Conservation (phyloP, 768 basidiomycete genomes). For the Daedaleopsis nitida region DNA sequence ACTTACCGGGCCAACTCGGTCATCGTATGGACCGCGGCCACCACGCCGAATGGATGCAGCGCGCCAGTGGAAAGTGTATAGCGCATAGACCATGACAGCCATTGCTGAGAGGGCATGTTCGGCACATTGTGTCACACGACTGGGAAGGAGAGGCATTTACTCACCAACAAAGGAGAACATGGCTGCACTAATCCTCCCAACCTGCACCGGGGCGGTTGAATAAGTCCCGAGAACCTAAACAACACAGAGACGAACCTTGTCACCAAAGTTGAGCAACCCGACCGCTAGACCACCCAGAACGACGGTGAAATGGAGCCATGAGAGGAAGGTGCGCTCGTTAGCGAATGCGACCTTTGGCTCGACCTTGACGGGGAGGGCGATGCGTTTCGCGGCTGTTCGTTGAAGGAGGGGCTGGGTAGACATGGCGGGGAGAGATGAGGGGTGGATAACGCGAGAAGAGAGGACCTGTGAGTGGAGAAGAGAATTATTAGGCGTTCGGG, state of each 20-base stretch:
- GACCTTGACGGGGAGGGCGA: constrained; percentile 92
- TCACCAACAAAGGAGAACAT: constrained; percentile 94
- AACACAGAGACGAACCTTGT: constrained; percentile 59
- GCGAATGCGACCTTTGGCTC: constrained; percentile 96
- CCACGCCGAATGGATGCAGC: constrained; percentile 90
- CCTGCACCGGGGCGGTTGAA: constrained; percentile 42
- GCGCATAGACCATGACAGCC: constrained; percentile 95
- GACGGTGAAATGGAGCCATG: constrained; percentile 98
- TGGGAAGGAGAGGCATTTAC: constrained; percentile 28
- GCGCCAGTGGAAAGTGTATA: constrained; percentile 96
- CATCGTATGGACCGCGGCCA: constrained; percentile 94
- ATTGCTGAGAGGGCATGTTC: constrained; percentile 59
- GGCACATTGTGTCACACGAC: constrained; percentile 6
- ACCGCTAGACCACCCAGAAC: constrained; percentile 96
- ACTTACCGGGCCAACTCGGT: constrained; percentile 91
- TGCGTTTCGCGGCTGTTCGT: constrained; percentile 90
- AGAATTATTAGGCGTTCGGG: constrained; percentile 17
- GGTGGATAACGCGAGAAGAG: constrained; percentile 1
- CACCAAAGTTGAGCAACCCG: constrained; percentile 96
- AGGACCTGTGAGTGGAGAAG: constrained; percentile 1
- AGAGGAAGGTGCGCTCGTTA: constrained; percentile 93
- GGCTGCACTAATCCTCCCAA: constrained; percentile 93
- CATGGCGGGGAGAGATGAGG: constrained; percentile 49
- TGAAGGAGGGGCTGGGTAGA: constrained; percentile 98
- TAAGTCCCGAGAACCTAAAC: background rate